Evolutionary conservation across 805 yeast species (phyloP), one percentile per base, ranked within the genome.

Genomic region (Hyphopichia homilentoma): DNA sequence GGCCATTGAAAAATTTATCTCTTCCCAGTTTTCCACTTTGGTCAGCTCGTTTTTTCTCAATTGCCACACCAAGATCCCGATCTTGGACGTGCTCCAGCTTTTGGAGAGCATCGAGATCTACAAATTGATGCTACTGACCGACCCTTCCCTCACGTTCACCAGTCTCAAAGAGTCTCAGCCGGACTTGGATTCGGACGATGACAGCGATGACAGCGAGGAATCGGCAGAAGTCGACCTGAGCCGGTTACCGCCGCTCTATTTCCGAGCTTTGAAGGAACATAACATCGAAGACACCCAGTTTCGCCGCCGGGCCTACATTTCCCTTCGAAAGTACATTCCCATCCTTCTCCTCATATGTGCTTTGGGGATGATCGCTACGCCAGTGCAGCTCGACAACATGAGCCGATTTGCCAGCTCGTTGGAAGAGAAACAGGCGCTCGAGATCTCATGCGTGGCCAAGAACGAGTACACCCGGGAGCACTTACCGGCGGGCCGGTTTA

Each of bases 61-160:
- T 32, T 56, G 57, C 27, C 58, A 60, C 35, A 44, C 65, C 5
- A 61, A 60, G 35, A 42, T 54, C 9, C 68, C 67, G 2, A 45
- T 59, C 6, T 32, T 62, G 11, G 60, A 60, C 35, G 46, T 50
- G 19, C 35, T 55, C 7, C 41, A 44, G n/a, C 41, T 62, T 11
- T 35, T 61, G 26, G 67, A 59, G 35, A 41, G 48, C 17, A 38
- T 61, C 14, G 59, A 55, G 35, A 43, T 49, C 4, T 52, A 43
- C 39, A 51, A 53, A 30, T 11, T 48, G 13, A 35, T 60, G 19
- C 35, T 33, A 13, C 33, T 40, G n/a, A 33, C 41, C 13, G 45
- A 50, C 19, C 47, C 48, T 1, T 25, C 29, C 4, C 33, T 55
- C 16, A 42, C 57, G 7, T 47, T 61, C 20, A 6, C 41, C 7